phyloP scores from a whole-genome alignment of 192 early-diverging fungal genomes.

The Pilaira anomala region DNA sequence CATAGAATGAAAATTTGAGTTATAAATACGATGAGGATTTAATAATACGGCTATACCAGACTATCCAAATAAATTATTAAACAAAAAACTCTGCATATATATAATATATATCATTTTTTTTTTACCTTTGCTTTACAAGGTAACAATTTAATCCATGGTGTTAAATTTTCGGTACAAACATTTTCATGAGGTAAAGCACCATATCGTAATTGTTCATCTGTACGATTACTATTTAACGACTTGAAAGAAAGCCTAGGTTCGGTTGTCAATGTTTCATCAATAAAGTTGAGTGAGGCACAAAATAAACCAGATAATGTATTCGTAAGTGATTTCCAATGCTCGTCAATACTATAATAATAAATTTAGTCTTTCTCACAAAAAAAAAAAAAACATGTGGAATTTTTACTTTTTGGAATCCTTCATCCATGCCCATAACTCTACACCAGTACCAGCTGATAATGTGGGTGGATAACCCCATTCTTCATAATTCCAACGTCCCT shows the following conservation, averaged over 20 bases:
- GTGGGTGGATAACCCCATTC: constrained; percentile 68
- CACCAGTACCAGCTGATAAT: constrained; percentile 68
- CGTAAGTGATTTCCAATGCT: constrained; percentile 81
- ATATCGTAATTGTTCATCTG: constrained; percentile 56
- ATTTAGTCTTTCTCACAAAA: not conserved
- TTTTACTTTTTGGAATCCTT: constrained; percentile 30
- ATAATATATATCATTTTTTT: not conserved
- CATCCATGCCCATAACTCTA: constrained; percentile 71
- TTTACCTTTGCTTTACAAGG: constrained; percentile 85
- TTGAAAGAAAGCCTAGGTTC: constrained; percentile 54
- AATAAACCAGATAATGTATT: constrained; percentile 92
- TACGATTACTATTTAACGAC: constrained; percentile 30
- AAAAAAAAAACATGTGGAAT: not conserved
- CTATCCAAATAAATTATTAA: constrained; percentile 30
- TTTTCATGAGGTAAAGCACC: constrained; percentile 85
- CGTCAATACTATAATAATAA: constrained; percentile 49
- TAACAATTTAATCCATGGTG: constrained; percentile 93
- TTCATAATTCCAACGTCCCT: constrained; percentile 82
- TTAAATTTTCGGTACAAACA: constrained; percentile 97
- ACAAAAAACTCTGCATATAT: not conserved
- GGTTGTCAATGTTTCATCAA: constrained; percentile 74
- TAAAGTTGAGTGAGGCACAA: constrained; percentile 95
- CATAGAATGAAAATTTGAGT: constrained; percentile 91
- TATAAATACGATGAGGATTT: constrained; percentile 89
- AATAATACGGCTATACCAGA: constrained; percentile 85